Percentiles rank a stretch among this genome's conserved stretches.
phyloP scores from a whole-genome alignment of 2,329 filamentous ascomycete species.

The Akanthomyces muscarius region DNA sequence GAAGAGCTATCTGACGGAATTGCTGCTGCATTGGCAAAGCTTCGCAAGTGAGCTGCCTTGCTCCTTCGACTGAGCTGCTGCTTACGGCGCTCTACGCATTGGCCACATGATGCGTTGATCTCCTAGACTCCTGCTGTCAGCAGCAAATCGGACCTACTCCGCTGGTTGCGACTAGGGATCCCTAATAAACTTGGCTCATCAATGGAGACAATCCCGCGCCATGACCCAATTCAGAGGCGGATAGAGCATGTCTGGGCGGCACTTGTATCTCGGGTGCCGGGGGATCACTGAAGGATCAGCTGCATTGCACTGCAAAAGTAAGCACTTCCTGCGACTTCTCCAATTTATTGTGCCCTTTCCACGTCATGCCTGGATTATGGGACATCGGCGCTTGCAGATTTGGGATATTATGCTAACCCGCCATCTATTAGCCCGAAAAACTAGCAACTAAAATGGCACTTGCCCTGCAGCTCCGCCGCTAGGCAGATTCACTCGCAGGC shows the following conservation, averaged over 20 bases:
- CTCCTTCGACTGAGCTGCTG: neutral
- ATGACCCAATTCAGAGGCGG: neutral
- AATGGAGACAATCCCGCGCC: neutral
- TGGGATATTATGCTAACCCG: neutral
- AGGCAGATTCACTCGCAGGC: neutral
- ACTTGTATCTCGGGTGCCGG: neutral
- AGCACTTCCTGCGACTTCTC: neutral
- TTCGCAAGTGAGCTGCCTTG: constrained; percentile 38
- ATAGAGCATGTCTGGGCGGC: neutral
- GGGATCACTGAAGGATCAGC: neutral
- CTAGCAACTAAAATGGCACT: neutral
- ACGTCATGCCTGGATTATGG: neutral
- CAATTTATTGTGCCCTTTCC: neutral
- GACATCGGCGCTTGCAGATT: neutral
- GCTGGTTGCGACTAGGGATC: neutral
- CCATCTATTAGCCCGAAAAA: neutral
- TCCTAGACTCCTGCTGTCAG: neutral
- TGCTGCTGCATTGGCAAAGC: constrained; percentile 56
- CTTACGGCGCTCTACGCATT: neutral
- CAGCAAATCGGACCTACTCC: neutral
- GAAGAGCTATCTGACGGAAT: constrained; percentile 53
- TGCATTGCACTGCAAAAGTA: neutral
- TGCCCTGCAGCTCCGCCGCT: neutral
- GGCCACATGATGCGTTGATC: neutral
- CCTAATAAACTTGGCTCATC: neutral